Evolutionary conservation across 345 rosid genomes (phyloP).

Genomic region (Corchorus olitorius): DNA sequence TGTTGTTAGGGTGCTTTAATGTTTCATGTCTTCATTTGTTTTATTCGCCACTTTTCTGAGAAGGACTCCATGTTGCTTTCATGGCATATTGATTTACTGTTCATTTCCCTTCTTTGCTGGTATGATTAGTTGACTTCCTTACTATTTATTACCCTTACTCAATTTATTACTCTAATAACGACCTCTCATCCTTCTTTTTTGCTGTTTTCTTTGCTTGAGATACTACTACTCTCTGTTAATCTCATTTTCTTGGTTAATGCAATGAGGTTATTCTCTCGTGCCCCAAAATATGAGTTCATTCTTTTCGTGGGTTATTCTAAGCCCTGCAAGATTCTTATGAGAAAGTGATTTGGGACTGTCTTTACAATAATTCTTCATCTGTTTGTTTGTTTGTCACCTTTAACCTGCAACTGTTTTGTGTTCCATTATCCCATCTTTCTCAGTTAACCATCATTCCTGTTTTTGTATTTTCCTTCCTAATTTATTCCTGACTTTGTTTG

Average conservation of each 20-base stretch:
- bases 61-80: constrained; percentile 38
- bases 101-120: constrained; percentile 34
- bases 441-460: constrained; percentile 6
- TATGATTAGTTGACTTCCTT: constrained; percentile 27
- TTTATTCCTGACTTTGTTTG: background rate
- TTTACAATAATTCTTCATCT: constrained; percentile 8
- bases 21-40: constrained; percentile 33
- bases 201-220: constrained; percentile 19
- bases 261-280: constrained; percentile 23
- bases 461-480: constrained; percentile 6
- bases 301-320: constrained; percentile 20
- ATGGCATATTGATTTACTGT: constrained; percentile 36
- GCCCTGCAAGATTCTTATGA: constrained; percentile 15
- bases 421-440: background rate
- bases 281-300: background rate
- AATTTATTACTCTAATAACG: constrained; percentile 42
- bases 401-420: background rate
- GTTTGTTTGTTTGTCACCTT: constrained; percentile 10
- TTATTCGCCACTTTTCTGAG: constrained; percentile 36
- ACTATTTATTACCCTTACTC: constrained; percentile 21
- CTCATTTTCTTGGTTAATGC: constrained; percentile 25
- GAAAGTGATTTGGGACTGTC: constrained; percentile 23
- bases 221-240: constrained; percentile 16
- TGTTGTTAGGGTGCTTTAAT: constrained; percentile 29
- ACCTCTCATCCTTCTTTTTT: constrained; percentile 34